phyloP scores from a whole-genome alignment of 495 filamentous ascomycete genomes.

The Penicillium goetzii region DNA sequence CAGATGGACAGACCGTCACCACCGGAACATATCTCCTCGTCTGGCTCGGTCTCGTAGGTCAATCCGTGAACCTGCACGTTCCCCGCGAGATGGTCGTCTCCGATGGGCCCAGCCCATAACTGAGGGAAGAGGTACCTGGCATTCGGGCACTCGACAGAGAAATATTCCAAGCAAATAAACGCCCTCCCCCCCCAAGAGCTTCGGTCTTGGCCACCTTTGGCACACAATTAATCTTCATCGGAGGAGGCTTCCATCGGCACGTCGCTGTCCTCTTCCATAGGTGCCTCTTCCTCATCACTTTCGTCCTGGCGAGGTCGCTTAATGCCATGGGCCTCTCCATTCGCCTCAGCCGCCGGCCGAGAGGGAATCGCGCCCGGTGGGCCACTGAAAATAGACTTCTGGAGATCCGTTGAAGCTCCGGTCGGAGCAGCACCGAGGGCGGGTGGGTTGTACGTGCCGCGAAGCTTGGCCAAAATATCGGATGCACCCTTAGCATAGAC shows the following conservation, averaged over 20 bases:
- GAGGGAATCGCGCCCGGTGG: constrained; percentile 56
- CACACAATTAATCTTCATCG: constrained; percentile 50
- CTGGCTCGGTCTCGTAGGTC: constrained; percentile 80
- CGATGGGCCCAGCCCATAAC: constrained; percentile 29
- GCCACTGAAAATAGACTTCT: constrained; percentile 80
- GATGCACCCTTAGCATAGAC: constrained; percentile 87
- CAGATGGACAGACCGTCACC: constrained; percentile 52
- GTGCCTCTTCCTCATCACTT: constrained; percentile 66
- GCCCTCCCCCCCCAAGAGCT: constrained; percentile 3
- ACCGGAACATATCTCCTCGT: constrained; percentile 72
- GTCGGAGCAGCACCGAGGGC: constrained; percentile 49
- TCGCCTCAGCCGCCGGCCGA: constrained; percentile 42
- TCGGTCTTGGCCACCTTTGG: constrained; percentile 12
- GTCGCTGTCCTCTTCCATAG: constrained; percentile 72
- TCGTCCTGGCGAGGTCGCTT: constrained; percentile 79
- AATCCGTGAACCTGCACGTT: constrained; percentile 71
- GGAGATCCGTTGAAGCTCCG: constrained; percentile 71
- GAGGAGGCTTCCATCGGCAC: constrained; percentile 60
- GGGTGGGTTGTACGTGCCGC: constrained; percentile 81
- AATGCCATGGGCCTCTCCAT: constrained; percentile 47
- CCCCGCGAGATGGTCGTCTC: constrained; percentile 54
- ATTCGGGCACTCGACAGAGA: constrained; percentile 1
- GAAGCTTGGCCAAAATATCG: constrained; percentile 81
- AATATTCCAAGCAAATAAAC: constrained; percentile 1
- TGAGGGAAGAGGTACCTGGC: constrained; percentile 13